Evolutionary conservation across 2,329 filamentous ascomycete species (phyloP).

Genomic region (Harringtonia lauricola): DNA sequence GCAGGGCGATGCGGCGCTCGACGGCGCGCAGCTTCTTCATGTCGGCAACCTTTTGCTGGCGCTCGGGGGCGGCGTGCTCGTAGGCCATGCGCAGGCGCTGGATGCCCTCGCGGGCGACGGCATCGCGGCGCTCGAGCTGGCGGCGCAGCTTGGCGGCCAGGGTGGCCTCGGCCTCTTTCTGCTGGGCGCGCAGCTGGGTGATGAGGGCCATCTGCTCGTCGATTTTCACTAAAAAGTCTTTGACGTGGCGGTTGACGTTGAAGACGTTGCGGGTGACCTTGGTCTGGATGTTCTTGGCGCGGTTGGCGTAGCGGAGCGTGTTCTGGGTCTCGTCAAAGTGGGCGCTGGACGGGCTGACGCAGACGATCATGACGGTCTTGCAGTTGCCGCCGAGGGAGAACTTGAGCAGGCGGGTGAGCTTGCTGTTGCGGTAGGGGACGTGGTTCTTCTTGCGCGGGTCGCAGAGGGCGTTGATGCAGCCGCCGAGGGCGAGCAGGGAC

Average conservation of each 20-base stretch:
- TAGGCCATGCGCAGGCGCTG: constrained; percentile 72
- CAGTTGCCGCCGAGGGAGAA: constrained; percentile 97
- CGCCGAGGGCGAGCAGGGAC: constrained; percentile 83
- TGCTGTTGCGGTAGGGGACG: constrained; percentile 95
- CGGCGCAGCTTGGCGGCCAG: constrained; percentile 87
- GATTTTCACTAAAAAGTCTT: constrained; percentile 98
- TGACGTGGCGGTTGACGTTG: constrained; percentile 97
- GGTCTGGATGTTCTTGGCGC: constrained; percentile 98
- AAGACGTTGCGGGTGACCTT: constrained; percentile 99
- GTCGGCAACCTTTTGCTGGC: constrained; percentile 65
- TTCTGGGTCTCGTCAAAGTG: constrained; percentile 99
- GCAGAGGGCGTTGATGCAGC: constrained; percentile 97
- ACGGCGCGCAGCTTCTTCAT: constrained; percentile 76
- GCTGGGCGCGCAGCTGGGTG: constrained; percentile 86
- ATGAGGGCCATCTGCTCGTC: constrained; percentile 97
- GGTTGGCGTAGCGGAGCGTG: constrained; percentile 90
- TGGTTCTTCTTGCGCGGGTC: constrained; percentile 86
- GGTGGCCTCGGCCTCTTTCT: constrained; percentile 73
- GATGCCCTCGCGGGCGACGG: constrained; percentile 65
- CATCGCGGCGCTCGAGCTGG: constrained; percentile 74
- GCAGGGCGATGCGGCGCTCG: constrained; percentile 70
- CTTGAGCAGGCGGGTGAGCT: constrained; percentile 87
- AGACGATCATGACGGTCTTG: constrained; percentile 99
- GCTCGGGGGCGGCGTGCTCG: constrained; percentile 65
- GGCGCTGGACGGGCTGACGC: constrained; percentile 88